Base-by-base conservation (phyloP, 768 basidiomycete species). In the Pleurotus tuber-regium region DNA sequence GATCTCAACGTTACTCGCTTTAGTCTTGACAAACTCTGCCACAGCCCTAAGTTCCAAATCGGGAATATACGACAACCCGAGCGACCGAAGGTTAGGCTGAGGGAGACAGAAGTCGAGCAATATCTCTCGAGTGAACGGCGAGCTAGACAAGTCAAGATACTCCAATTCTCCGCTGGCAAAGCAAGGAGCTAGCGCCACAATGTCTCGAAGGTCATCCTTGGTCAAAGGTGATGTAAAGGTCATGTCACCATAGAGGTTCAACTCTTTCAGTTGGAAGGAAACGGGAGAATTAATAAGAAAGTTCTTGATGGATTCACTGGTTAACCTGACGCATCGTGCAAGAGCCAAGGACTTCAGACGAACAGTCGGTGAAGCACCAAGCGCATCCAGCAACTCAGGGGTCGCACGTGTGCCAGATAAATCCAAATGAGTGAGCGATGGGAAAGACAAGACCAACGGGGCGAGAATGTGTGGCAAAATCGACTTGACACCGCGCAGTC, bases 61-160 rank as follows among this genome's bases (percentile, higher is more conserved):
- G 4, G 89, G 82, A 52, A 97, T 90, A 66, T 92, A 84, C 6
- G 92, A 94, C 21, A 99, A 78, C 4, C 97, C 96, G 31, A 98
- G 75, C 16, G 92, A 93, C 50, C 95, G 84, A 23, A 99, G 75
- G 38, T 76, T 76, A 2, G 83, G 83, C 65, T 92, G 92, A 5
- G 82, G 68, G 14, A 77, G 76, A 62, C 83, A 83, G 1, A 70
- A 63, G 8, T 74, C 71, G 12, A 79, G 62, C 5, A 86, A 66
- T 5, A 86, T 67, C 6, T 77, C 72, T 39, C 71, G 66, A 4
- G 86, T 87, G 47, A 98, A 58, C 0, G 88, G 87, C 4, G 88
- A 73, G 55, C 88, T 91, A 11, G 95, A 97, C 25, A 99, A 67
- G 66, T 99, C 96, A 56, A 99, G 79, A 67, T 95, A 97, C 9